Percentiles rank a stretch among this genome's conserved stretches.
Conservation (phyloP, 176 grass and related monocot species). For the Oryza brachyantha region DNA sequence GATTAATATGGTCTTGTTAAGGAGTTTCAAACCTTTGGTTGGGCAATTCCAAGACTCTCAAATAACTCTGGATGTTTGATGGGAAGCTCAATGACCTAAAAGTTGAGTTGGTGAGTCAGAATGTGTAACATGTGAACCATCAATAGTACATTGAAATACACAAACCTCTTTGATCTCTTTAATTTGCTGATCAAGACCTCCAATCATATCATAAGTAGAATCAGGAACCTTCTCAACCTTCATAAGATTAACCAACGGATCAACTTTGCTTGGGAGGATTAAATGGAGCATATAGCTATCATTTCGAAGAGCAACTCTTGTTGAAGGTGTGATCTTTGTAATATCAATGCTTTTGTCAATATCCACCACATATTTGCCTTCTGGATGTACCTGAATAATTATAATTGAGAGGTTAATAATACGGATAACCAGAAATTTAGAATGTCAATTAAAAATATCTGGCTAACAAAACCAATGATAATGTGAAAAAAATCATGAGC, state of each 20-base stretch:
- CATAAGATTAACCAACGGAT: conserved; percentile 98
- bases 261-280: conserved; percentile 92
- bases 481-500: background rate
- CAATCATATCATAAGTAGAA: conserved; percentile 99
- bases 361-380: conserved; percentile 98
- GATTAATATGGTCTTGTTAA: background rate
- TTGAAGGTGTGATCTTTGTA: conserved; percentile 94
- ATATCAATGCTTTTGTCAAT: conserved; percentile 98
- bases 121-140: background rate
- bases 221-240: conserved; percentile 99
- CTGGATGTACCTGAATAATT: conserved; percentile 84
- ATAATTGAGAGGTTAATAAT: conserved; percentile 24
- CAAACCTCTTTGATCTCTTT: conserved; percentile 99
- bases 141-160: background rate
- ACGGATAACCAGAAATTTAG: background rate
- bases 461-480: background rate
- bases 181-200: conserved; percentile 98
- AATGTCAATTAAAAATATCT: background rate
- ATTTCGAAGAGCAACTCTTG: conserved; percentile 96
- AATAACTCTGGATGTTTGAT: conserved; percentile 98
- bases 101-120: conserved; percentile 24
- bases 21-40: conserved; percentile 71
- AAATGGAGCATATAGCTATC: conserved; percentile 97
- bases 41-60: conserved; percentile 96
- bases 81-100: conserved; percentile 97